Evolutionary conservation across 208 protist genomes (phyloP).

Genomic region (Trypanosoma conorhini): DNA sequence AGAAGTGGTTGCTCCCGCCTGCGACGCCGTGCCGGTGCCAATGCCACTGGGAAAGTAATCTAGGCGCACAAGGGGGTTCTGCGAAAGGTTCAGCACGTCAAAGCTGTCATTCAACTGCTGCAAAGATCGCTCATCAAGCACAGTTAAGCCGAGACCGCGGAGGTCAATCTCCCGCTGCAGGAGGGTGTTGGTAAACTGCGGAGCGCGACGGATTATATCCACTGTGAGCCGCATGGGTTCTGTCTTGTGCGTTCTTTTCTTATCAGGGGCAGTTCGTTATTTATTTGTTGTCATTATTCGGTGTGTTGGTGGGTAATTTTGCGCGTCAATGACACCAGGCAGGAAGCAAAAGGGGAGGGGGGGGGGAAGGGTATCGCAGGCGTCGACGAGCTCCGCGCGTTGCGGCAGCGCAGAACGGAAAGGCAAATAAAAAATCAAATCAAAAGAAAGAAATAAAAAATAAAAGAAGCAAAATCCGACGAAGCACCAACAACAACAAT

Average conservation of each 20-base stretch:
- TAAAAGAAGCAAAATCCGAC: no score
- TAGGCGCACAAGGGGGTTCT: constrained; percentile 71
- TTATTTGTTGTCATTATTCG: constrained; percentile 1
- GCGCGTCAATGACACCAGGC: not conserved
- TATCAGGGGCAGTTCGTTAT: not conserved
- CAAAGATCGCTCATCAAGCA: constrained; percentile 74
- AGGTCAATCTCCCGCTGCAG: constrained; percentile 85
- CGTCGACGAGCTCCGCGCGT: no score
- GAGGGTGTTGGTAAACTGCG: constrained; percentile 87
- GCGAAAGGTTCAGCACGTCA: constrained; percentile 85
- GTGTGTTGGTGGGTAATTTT: not conserved
- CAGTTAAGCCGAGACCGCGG: constrained; percentile 72
- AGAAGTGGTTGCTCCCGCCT: constrained; percentile 1
- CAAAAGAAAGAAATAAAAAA: no score
- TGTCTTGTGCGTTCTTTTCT: not conserved
- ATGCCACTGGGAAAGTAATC: constrained; percentile 69
- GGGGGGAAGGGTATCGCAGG: no score
- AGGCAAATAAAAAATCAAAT: no score
- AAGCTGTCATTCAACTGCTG: constrained; percentile 73
- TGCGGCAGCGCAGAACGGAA: no score
- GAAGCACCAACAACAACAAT: no score
- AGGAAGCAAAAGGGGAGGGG: not conserved
- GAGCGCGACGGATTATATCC: constrained; percentile 69
- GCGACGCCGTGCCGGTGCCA: not conserved
- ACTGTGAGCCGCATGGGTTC: constrained; percentile 73